phyloP scores from a whole-genome alignment of 331 rosid species.

The Rosa hybrid region DNA sequence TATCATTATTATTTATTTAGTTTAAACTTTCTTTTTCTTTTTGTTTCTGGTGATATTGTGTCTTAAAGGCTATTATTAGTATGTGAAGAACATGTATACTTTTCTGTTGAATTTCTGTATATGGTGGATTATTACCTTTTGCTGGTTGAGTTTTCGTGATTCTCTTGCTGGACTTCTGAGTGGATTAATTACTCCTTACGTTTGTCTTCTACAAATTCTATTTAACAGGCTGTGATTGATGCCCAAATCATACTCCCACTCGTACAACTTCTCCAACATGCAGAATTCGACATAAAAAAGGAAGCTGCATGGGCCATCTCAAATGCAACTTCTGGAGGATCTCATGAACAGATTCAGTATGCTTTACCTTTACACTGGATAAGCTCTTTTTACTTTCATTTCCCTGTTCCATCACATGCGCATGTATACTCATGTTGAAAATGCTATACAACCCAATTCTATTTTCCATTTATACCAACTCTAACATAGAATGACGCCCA shows the following conservation, averaged over 20 bases:
- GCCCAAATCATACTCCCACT: slow-evolving; percentile 60
- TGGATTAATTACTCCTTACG: neutral
- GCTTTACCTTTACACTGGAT: slow-evolving; percentile 13
- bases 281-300: slow-evolving; percentile 74
- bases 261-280: slow-evolving; percentile 61
- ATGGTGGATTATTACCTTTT: neutral
- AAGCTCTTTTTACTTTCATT: neutral
- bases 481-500: neutral
- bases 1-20: neutral
- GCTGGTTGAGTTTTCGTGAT: slow-evolving; percentile 11
- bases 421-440: neutral
- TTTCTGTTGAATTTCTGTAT: neutral
- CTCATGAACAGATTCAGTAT: slow-evolving; percentile 71
- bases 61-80: neutral
- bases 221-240: slow-evolving; percentile 61
- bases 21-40: neutral
- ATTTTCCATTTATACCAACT: neutral
- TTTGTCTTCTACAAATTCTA: slow-evolving; percentile 2
- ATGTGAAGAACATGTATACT: neutral
- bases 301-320: slow-evolving; percentile 84
- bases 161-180: neutral
- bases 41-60: neutral
- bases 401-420: neutral
- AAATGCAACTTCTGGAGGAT: slow-evolving; percentile 76
- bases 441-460: neutral